Evolutionary conservation across 768 basidiomycete genomes (phyloP), one percentile per base, ranked within the genome.

Genomic region (Lactarius sp.): DNA sequence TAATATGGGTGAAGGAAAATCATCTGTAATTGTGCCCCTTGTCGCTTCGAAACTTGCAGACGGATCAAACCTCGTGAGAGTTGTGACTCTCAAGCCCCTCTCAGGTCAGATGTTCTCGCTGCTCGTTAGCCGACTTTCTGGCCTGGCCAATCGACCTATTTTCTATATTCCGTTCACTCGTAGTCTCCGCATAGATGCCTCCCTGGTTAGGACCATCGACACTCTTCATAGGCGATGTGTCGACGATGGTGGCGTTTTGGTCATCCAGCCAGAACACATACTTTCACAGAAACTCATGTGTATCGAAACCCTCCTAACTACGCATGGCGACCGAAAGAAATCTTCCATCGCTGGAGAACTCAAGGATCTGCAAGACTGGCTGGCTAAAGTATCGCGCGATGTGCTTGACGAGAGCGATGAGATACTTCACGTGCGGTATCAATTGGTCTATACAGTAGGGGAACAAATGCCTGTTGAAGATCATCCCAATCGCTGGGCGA

Each of bases 131-230:
- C 75, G 77, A 6, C 69, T 84, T 1, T 71, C 76, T 42, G 78
- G 20, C 6, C 76, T 84, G 13, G 65, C 70, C 2, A 77, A 82
- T 61, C 74, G 80, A 12, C 78, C 77, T 0, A 68, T 84, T 12
- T 83, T 79, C 56, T 78, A 74, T 61, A 39, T 84, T 1, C 83
- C 83, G 2, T 83, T 84, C 65, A 79, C 78, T 8, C 77, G 83
- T 14, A 73, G 75, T 6, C 63, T 77, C 2, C 27, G 75, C 22
- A 58, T 65, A 20, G 6, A 37, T 0, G 14, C 68, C 1, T 65
- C 72, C 52, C 66, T 73, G 8, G 37, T 65, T 0, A 31, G 54
- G 3, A 49, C 54, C 8, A 72, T 83, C 12, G 67, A 61, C 8
- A 39, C 53, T 4, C 47, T 83, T 4, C 74, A 78, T 64, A 62